Evolutionary conservation across 1,284 basidiomycete species (phyloP).

Genomic region (Tilletia caries): DNA sequence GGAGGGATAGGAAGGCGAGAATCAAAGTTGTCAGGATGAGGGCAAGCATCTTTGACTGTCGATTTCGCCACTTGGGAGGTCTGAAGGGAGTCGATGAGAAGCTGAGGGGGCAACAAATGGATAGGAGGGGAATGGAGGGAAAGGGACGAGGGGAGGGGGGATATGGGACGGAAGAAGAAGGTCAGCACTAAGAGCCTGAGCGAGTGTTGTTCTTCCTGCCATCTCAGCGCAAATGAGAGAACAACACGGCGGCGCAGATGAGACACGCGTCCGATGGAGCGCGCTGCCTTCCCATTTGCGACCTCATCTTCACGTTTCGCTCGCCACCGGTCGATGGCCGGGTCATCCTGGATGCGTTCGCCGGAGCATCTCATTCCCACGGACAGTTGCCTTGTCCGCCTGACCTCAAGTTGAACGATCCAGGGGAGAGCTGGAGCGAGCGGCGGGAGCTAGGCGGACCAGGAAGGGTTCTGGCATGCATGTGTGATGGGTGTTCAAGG

Average conservation of each 20-base stretch:
- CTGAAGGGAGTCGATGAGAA: no score
- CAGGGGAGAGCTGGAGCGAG: background rate
- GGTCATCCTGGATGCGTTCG: no score
- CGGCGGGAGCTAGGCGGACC: background rate
- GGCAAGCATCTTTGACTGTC: background rate
- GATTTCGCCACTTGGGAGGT: no score
- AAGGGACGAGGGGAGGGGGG: background rate
- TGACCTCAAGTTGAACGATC: no score
- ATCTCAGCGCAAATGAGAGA: background rate
- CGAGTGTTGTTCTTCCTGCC: background rate
- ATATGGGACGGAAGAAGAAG: background rate
- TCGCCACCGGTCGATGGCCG: no score
- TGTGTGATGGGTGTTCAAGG: no score
- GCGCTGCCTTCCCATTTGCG: background rate
- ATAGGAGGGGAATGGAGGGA: background rate
- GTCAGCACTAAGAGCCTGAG: background rate
- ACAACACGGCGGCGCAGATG: background rate
- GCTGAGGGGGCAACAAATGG: background rate
- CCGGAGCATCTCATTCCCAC: background rate
- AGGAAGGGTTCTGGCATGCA: no score
- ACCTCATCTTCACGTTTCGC: background rate
- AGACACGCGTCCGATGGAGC: background rate
- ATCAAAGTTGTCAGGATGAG: conserved; percentile 3
- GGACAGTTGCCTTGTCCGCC: no score
- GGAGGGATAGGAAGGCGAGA: background rate